These are phyloP conservation scores for Uncinocarpus reesii DNA, from an alignment of 2,329 filamentous ascomycete genomes.

Conservation along the genomic window DNA sequence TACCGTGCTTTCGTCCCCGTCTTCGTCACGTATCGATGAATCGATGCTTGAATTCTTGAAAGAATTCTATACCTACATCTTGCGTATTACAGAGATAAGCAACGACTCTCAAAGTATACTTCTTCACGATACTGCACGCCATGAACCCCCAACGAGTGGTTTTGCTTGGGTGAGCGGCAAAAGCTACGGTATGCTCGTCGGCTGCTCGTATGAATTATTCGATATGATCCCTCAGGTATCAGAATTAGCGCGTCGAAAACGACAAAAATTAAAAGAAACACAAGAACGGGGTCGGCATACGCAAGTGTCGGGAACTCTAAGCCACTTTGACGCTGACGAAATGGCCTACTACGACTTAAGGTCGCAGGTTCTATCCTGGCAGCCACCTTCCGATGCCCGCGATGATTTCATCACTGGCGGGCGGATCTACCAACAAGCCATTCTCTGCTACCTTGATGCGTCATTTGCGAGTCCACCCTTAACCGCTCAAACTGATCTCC, in stretches of 20 bases:
- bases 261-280: constrained; percentile 3
- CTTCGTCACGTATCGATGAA: constrained; percentile 8
- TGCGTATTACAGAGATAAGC: constrained; percentile 12
- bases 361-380: constrained; percentile 7
- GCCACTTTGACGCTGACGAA: constrained; percentile 3
- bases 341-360: constrained; percentile 8
- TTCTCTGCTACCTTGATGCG: constrained; percentile 11
- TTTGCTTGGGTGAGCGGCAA: constrained; percentile 11
- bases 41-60: constrained; percentile 13
- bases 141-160: neutral
- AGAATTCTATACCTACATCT: constrained; percentile 13
- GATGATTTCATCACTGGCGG: constrained; percentile 12
- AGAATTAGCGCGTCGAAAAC: constrained; percentile 8
- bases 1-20: constrained; percentile 5
- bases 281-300: neutral
- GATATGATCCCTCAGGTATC: constrained; percentile 15
- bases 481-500: constrained; percentile 7
- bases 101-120: constrained; percentile 7
- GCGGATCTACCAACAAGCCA: constrained; percentile 11
- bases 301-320: neutral
- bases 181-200: constrained; percentile 13
- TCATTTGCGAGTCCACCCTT: constrained; percentile 11
- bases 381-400: constrained; percentile 4
- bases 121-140: constrained; percentile 2
- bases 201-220: constrained; percentile 12